Evolutionary conservation across 2,329 filamentous ascomycete species (phyloP).

Genomic region (Herpotrichia juniperi): DNA sequence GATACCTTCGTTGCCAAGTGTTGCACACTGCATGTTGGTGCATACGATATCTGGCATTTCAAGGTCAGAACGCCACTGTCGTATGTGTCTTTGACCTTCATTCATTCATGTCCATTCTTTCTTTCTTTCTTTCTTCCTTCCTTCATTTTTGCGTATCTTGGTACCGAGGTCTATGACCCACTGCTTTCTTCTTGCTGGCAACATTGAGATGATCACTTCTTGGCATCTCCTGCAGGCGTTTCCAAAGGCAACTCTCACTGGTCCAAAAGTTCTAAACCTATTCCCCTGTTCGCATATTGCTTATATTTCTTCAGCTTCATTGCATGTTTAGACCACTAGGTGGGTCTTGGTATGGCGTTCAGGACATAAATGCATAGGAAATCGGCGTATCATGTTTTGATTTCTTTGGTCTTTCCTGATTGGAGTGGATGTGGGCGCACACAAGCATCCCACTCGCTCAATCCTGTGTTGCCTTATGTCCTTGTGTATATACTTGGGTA

Average conservation of each 20-base stretch:
- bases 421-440: background rate
- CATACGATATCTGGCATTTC: background rate
- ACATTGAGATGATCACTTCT: slow-evolving; percentile 10
- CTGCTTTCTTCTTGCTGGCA: slow-evolving; percentile 2
- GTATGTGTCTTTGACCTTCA: background rate
- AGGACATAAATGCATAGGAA: slow-evolving; percentile 11
- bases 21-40: background rate
- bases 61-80: background rate
- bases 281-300: slow-evolving; percentile 22
- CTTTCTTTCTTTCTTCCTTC: slow-evolving; percentile 17
- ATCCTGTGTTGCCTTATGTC: slow-evolving; percentile 2
- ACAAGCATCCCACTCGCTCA: background rate
- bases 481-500: slow-evolving; percentile 6
- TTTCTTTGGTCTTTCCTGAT: background rate
- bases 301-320: slow-evolving; percentile 11
- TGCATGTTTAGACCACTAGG: slow-evolving; percentile 28
- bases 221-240: slow-evolving; percentile 12
- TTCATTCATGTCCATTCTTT: slow-evolving; percentile 1
- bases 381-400: slow-evolving; percentile 9
- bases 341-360: slow-evolving; percentile 3
- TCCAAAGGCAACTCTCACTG: slow-evolving; percentile 15
- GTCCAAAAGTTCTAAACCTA: slow-evolving; percentile 29
- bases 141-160: slow-evolving; percentile 13
- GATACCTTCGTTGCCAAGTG: background rate
- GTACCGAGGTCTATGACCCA: background rate